Evolutionary conservation across 2,329 filamentous ascomycete species (phyloP), one percentile per base, ranked within the genome.

Genomic region (Helotiales sp.): DNA sequence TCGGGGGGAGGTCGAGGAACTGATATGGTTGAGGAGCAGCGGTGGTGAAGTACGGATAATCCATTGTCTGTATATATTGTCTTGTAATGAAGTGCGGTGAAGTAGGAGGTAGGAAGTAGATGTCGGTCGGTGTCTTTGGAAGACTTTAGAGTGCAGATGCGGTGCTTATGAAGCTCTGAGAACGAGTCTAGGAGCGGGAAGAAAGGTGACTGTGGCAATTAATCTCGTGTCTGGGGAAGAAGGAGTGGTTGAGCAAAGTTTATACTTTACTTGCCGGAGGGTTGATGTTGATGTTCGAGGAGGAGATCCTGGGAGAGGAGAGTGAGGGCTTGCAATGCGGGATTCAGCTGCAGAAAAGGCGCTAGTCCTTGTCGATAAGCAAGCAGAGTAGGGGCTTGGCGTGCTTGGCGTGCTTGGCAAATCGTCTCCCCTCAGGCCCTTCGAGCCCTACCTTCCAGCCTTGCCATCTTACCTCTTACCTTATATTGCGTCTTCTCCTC

Each of bases 41-140:
- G 20, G 80, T 74, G 60, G 77, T 75, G 72, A 83, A 88, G 76
- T 85, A 87, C 62, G 82, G 80, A 76, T 86, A 88, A 72, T 88
- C 85, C 86, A 89, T 88, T 28, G 72, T 66, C 24, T 64, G 8
- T 22, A 45, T 34, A 30, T 52, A 40, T 34, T 60, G 26, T 40
- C 3, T 54, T 55, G 40, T 45, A 40, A 15, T 40, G 17, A 20
- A 10, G 6, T 49, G 49, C 34, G 58, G 47, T 49, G 58, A 37
- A 63, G 50, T 71, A 50, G 74, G 22, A 37, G 37, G 24, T 45
- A 24, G 47, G 34, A 54, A 17, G 22, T 22, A 70, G 3, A 40
- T 71, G 50, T 52, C 20, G 49, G 50, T 52, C 20, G 49, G n/a
- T 58, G 60, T 68, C 63, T 52, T 58, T 47, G 40, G 47, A 60